A percentile compares a stretch with the other conserved stretches of the same genome.
Conservation (phyloP, 495 filamentous ascomycete species). For the Pseudomonodictys pantanalensis region DNA sequence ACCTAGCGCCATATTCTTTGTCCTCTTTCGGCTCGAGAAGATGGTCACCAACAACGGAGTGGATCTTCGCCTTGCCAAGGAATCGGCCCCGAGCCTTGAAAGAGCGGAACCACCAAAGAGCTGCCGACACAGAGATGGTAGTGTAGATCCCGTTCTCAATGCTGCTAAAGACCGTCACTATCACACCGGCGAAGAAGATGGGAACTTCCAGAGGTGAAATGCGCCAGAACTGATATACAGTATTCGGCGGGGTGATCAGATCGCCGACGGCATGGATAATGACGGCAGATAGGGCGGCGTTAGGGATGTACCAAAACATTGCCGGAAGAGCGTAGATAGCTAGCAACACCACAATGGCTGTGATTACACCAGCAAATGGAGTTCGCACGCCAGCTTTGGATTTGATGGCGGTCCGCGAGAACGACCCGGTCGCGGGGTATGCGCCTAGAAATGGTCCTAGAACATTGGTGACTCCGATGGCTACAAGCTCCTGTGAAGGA, state of each 20-base stretch:
- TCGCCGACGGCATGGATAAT: slow-evolving; percentile 98
- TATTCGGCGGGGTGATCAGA: slow-evolving; percentile 89
- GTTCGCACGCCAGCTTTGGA: slow-evolving; percentile 95
- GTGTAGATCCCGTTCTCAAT: slow-evolving; percentile 94
- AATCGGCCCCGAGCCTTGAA: slow-evolving; percentile 84
- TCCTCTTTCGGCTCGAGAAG: slow-evolving; percentile 60
- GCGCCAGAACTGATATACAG: slow-evolving; percentile 93
- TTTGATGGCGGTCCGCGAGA: slow-evolving; percentile 96
- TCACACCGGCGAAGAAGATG: slow-evolving; percentile 91
- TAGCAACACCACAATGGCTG: slow-evolving; percentile 82
- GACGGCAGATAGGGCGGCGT: slow-evolving; percentile 79
- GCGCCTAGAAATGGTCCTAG: slow-evolving; percentile 91
- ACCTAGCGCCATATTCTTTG: slow-evolving; percentile 25
- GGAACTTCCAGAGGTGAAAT: slow-evolving; percentile 85
- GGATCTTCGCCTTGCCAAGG: slow-evolving; percentile 81
- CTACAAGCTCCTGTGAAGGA: slow-evolving; percentile 94
- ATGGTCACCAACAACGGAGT: slow-evolving; percentile 84
- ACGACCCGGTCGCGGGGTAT: slow-evolving; percentile 94
- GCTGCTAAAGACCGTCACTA: slow-evolving; percentile 81
- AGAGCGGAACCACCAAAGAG: slow-evolving; percentile 79
- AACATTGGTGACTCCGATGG: slow-evolving; percentile 88
- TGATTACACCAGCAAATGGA: slow-evolving; percentile 88
- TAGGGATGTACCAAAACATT: slow-evolving; percentile 94
- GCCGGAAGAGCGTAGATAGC: slow-evolving; percentile 90
- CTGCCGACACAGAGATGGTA: slow-evolving; percentile 71